Evolutionary conservation across 208 protist species (phyloP), one percentile per base, ranked within the genome.

Genomic region (Porcisia deanei): DNA sequence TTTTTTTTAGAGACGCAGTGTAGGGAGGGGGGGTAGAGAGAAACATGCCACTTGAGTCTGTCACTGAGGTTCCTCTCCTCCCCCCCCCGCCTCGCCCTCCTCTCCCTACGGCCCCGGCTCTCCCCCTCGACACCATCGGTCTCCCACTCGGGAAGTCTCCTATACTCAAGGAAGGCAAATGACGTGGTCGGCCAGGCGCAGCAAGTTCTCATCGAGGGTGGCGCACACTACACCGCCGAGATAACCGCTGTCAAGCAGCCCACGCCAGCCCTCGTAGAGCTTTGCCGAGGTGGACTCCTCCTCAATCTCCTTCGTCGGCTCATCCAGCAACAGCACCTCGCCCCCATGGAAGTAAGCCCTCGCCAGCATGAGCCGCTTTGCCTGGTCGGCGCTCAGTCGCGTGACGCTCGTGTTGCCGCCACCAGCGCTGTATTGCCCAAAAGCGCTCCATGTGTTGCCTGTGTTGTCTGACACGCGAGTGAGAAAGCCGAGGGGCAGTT

Each of bases 271-370:
- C 3, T 69, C 61, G 5, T 79, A 75, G 37, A 95, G 66, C 37
- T 55, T 45, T 55, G 41, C 70, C 30, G 68, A 34, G 68, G 81
- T 83, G 60, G 80, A 75, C 52, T 22, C 64, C n/a, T 58, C 79
- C 53, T 95, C 87, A 0, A 92, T 77, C 6, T 81, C 80, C 16
- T 80, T 75, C 2, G 88, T 92, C 8, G 91, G 91, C 68, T 95
- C 91, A 59, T 95, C 91, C 83, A 93, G 79, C 70, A 95, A 75
- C 39, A 95, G 78, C 55, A 95, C 81, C 53, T 85, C 77, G 7
- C 79, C 82, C 4, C 83, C 82, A 60, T 89, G 85, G 75, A 87
- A 92, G 55, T 92, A 79, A 10, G 91, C 88, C 22, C 91, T 86
- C 6, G 91, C 91, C 49, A 95, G 79, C 88, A 92, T 93, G 37